Base-by-base conservation (phyloP, 129 eudicot species). In the Smallanthus sonchifolius region DNA sequence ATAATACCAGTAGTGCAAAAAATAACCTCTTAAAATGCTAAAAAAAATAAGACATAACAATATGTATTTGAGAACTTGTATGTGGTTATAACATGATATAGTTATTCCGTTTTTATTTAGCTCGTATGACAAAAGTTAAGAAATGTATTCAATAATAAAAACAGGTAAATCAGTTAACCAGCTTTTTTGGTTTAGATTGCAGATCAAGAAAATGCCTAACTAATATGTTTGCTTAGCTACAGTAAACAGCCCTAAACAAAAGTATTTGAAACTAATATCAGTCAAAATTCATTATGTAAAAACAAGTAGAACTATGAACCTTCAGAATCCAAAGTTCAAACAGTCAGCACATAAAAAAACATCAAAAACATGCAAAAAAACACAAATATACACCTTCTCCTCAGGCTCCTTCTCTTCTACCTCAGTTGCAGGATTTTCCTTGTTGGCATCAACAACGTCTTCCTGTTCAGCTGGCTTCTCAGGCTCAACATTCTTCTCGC, bases 321-420 rank as follows among this genome's bases (percentile, higher is more conserved):
- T 30, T 1, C 1, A 5, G 13, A 11, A 35, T 32, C 42, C 5
- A 60, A 30, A 30, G 13, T 32, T 19, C 5, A 60, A 30, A 30
- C 10, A 4, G 13, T n/a, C 3, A 2, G 47, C 24, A 14, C 10
- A 34, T 6, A 37, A 64, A n/a, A n/a, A 4, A 35, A 63, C 10
- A 2, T 6, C 4, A 65, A 36, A 24, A 37, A 65, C 34, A 15
- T 19, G 9, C 10, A 34, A 9, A 34, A 9, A n/a, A 34, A 16
- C 1, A 20, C 0, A 34, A 36, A 38, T 30, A 51, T 10, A 44
- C 47, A 88, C 97, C 90, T 86, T 82, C 15, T 77, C 87, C 81
- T 92, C 96, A 7, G 96, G 86, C 82, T 86, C 95, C 69, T 86
- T 86, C 70, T 83, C 92, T 83, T 91, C 92, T 4, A 86, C 66